A percentile compares a stretch with the other conserved stretches of the same genome.
phyloP scores from a whole-genome alignment of 805 yeast genomes.

The Grigorovia jiainica region DNA sequence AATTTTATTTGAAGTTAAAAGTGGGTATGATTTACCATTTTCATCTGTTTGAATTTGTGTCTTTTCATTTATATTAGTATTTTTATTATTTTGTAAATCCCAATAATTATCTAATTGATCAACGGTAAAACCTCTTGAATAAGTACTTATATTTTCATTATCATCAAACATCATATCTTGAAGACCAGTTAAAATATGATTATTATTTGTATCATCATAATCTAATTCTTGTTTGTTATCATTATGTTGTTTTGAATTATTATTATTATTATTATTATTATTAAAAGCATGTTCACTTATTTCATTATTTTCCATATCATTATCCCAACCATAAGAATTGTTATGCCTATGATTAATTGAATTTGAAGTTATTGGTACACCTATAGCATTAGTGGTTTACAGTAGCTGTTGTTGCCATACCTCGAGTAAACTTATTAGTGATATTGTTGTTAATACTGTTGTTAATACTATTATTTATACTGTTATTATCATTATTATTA shows the following conservation, averaged over 20 bases:
- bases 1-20: background rate
- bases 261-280: background rate
- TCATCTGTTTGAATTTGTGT: background rate
- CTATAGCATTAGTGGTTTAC: background rate
- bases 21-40: constrained; percentile 1
- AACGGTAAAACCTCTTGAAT: constrained; percentile 25
- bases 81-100: constrained; percentile 12
- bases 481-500: background rate
- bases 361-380: background rate
- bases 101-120: constrained; percentile 31
- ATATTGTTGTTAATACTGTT: constrained; percentile 1
- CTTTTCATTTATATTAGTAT: background rate
- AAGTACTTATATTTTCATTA: constrained; percentile 20
- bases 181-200: constrained; percentile 25
- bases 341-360: too few species aligned
- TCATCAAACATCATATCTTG: constrained; percentile 27
- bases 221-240: constrained; percentile 20
- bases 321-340: background rate
- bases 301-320: background rate
- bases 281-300: too few species aligned
- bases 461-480: too few species aligned
- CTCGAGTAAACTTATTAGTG: constrained; percentile 2
- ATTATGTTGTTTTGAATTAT: background rate
- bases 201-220: constrained; percentile 17
- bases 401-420: background rate